Evolutionary conservation across 177 flowering plant genomes (phyloP).

Genomic region (Tripterygium wilfordii): DNA sequence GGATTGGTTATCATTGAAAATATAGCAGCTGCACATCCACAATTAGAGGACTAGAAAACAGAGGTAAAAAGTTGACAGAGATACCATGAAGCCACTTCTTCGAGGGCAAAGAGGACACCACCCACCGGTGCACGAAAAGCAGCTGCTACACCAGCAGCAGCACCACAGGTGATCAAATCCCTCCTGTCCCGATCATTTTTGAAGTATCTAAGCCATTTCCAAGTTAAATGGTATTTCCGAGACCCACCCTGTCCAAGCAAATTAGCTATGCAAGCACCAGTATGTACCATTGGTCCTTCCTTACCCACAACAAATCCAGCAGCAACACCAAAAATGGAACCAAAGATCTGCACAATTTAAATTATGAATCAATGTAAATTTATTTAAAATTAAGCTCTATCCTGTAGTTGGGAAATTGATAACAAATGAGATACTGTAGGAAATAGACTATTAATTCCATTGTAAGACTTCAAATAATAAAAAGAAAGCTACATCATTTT

Average conservation of each 20-base stretch:
- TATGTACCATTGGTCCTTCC: constrained; percentile 62
- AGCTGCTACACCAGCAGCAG: constrained; percentile 63
- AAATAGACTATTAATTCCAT: too few species aligned
- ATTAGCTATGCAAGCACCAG: constrained; percentile 51
- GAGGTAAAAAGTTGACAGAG: constrained; percentile 3
- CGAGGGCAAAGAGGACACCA: constrained; percentile 60
- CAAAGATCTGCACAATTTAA: constrained; percentile 34
- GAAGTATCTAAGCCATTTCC: constrained; percentile 50
- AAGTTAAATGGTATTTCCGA: constrained; percentile 37
- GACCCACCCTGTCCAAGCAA: constrained; percentile 57
- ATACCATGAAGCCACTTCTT: constrained; percentile 59
- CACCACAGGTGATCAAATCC: constrained; percentile 52
- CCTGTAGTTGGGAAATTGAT: not conserved
- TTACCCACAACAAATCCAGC: constrained; percentile 56
- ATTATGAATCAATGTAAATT: not conserved
- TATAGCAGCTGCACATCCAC: too few species aligned
- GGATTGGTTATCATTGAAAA: too few species aligned
- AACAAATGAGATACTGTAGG: too few species aligned
- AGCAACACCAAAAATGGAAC: constrained; percentile 46
- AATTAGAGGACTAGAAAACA: not conserved
- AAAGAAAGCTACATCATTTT: too few species aligned
- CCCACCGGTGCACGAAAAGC: constrained; percentile 62
- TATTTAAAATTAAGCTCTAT: not conserved
- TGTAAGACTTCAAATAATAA: too few species aligned
- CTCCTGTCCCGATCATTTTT: constrained; percentile 53